Percentiles rank a stretch among this genome's conserved stretches.
phyloP scores from a whole-genome alignment of 106 monocot genomes.

The Dendrobium chrysotoxum region DNA sequence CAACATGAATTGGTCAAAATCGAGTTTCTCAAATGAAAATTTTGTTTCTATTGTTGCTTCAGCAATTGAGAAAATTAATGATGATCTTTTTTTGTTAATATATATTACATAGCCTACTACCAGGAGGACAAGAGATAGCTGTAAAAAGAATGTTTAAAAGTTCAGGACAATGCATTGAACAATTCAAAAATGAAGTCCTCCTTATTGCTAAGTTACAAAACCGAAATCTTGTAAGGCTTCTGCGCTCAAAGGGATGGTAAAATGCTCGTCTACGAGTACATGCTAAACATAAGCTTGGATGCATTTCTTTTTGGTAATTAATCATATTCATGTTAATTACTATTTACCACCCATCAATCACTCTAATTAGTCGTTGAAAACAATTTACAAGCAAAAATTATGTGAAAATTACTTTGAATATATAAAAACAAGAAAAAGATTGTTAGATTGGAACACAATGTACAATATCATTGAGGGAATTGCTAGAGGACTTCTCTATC shows the following conservation, averaged over 20 bases:
- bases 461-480: conserved; percentile 8
- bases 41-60: too few relatives aligned
- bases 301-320: conserved; percentile 8
- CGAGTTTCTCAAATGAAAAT: too few relatives aligned
- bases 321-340: background rate
- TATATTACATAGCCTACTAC: background rate
- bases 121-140: conserved; percentile 7
- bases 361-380: too few relatives aligned
- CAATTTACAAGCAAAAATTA: too few relatives aligned
- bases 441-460: background rate
- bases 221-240: conserved; percentile 6
- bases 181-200: conserved; percentile 12
- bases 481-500: conserved; percentile 7
- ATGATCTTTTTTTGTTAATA: background rate
- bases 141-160: conserved; percentile 4
- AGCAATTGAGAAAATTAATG: too few relatives aligned
- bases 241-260: conserved; percentile 1
- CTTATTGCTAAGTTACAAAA: conserved; percentile 2
- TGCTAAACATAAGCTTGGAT: conserved; percentile 11
- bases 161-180: conserved; percentile 7
- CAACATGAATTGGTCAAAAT: too few relatives aligned
- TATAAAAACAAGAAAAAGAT: background rate
- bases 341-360: too few relatives aligned
- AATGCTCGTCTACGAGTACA: conserved; percentile 10
- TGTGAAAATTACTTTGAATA: background rate